These are phyloP conservation scores for Helotiales sp. DNA, from an alignment of 2,329 filamentous ascomycete species.

Conservation along the genomic window DNA sequence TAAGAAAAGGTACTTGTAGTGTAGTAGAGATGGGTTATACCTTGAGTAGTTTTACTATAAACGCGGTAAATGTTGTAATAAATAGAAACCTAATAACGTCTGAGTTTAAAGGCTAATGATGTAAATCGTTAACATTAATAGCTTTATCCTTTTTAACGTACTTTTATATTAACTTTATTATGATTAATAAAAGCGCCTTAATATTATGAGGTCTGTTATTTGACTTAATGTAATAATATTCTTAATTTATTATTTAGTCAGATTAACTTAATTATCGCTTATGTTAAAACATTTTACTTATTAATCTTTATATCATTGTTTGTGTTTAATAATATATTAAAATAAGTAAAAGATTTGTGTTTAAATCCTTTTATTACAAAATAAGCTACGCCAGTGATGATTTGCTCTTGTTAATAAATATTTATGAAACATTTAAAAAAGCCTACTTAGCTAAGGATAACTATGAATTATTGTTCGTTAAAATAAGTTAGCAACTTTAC, in stretches of 20 bases:
- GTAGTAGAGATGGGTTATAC: no score
- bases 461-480: slow-evolving; percentile 22
- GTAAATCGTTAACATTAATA: slow-evolving; percentile 43
- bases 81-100: slow-evolving; percentile 44
- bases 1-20: background rate
- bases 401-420: slow-evolving; percentile 24
- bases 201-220: slow-evolving; percentile 19
- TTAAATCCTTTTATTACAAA: slow-evolving; percentile 26
- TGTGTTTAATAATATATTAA: slow-evolving; percentile 30
- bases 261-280: slow-evolving; percentile 15
- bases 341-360: slow-evolving; percentile 29
- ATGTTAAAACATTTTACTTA: slow-evolving; percentile 14
- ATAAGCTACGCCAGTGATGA: slow-evolving; percentile 25
- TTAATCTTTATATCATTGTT: slow-evolving; percentile 29
- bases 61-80: slow-evolving; percentile 37
- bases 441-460: slow-evolving; percentile 31
- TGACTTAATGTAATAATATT: slow-evolving; percentile 24
- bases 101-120: slow-evolving; percentile 41
- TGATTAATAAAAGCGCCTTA: slow-evolving; percentile 19
- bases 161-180: slow-evolving; percentile 33
- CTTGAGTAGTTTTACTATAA: slow-evolving; percentile 25
- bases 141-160: slow-evolving; percentile 43
- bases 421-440: slow-evolving; percentile 16
- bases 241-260: slow-evolving; percentile 24
- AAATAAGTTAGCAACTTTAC: slow-evolving; percentile 24